phyloP scores from a whole-genome alignment of 495 filamentous ascomycete species.

The Lasiosphaeria miniovina region DNA sequence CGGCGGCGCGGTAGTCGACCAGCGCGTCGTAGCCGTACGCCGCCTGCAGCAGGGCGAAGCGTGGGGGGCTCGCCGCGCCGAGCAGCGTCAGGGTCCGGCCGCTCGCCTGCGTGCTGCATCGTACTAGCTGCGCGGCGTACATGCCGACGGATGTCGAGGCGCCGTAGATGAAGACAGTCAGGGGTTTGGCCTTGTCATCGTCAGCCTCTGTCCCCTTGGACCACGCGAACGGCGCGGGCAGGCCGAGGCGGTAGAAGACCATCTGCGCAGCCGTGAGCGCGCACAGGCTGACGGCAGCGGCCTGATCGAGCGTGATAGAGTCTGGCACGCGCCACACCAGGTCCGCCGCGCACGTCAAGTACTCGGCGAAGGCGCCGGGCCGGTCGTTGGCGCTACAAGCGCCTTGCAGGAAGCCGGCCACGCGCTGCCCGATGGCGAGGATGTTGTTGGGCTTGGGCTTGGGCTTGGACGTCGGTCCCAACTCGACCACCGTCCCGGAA shows the following conservation, averaged over 20 bases:
- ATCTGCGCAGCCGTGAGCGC: slow-evolving; percentile 33
- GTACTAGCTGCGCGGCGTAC: slow-evolving; percentile 39
- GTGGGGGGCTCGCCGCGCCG: slow-evolving; percentile 31
- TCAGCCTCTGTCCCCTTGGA: background rate
- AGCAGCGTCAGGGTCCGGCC: slow-evolving; percentile 23
- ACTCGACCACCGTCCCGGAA: slow-evolving; percentile 36
- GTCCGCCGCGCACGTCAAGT: slow-evolving; percentile 28
- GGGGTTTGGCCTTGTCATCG: background rate
- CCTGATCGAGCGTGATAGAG: slow-evolving; percentile 25
- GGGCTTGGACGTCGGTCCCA: too few species aligned
- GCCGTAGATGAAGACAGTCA: slow-evolving; percentile 37
- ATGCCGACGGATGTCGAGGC: slow-evolving; percentile 41
- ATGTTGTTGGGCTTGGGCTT: background rate
- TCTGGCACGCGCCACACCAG: slow-evolving; percentile 38
- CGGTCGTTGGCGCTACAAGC: slow-evolving; percentile 36
- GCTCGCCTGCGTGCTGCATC: slow-evolving; percentile 13
- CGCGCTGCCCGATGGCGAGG: slow-evolving; percentile 4
- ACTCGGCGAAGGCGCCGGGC: slow-evolving; percentile 45
- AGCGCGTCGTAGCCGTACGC: slow-evolving; percentile 47
- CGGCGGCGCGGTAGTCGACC: slow-evolving; percentile 54
- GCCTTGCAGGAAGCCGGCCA: slow-evolving; percentile 32
- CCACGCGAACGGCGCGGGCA: slow-evolving; percentile 31
- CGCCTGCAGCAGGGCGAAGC: slow-evolving; percentile 23
- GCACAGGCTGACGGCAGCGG: slow-evolving; percentile 34
- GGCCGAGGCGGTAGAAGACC: slow-evolving; percentile 32